Conservation (phyloP, 2,329 filamentous ascomycete genomes). For the Phialocephala sp. region DNA sequence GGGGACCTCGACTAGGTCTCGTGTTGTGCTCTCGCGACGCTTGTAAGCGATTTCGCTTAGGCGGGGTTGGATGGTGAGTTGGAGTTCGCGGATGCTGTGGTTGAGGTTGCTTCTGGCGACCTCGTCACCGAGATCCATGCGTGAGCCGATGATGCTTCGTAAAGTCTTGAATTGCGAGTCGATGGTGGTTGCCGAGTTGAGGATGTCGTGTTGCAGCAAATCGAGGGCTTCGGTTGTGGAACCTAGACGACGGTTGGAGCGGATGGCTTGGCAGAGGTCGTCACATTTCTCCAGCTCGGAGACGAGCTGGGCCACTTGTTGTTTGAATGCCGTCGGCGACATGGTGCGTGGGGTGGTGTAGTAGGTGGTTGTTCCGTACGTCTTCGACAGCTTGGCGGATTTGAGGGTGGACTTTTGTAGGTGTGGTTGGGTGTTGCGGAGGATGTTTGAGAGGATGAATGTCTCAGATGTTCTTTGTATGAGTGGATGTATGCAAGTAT, state of each 20-base stretch:
- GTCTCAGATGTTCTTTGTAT: neutral
- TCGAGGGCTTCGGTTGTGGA: slow-evolving; percentile 28
- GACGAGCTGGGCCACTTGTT: slow-evolving; percentile 27
- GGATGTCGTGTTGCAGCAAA: slow-evolving; percentile 24
- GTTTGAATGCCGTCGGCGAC: slow-evolving; percentile 31
- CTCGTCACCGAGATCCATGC: slow-evolving; percentile 34
- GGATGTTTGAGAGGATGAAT: neutral
- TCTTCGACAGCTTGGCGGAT: slow-evolving; percentile 21
- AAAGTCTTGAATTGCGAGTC: slow-evolving; percentile 19
- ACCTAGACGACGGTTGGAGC: slow-evolving; percentile 25
- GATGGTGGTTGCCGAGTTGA: slow-evolving; percentile 17
- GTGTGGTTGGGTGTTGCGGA: neutral
- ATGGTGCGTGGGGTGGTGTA: slow-evolving; percentile 21
- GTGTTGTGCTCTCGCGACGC: neutral
- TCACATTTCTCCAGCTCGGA: slow-evolving; percentile 23
- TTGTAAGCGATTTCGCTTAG: slow-evolving; percentile 25
- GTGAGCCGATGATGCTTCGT: slow-evolving; percentile 27
- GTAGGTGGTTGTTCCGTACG: slow-evolving; percentile 10
- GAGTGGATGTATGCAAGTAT: slow-evolving; percentile 4
- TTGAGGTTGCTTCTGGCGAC: slow-evolving; percentile 15
- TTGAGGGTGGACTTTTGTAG: neutral
- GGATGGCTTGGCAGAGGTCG: slow-evolving; percentile 27
- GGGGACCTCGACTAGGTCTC: slow-evolving; percentile 17
- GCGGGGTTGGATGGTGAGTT: slow-evolving; percentile 22
- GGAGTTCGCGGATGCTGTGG: slow-evolving; percentile 18